These are phyloP conservation scores for Penicillium glabrum DNA, from an alignment of 2,329 filamentous ascomycete genomes.

Conservation along the genomic window DNA sequence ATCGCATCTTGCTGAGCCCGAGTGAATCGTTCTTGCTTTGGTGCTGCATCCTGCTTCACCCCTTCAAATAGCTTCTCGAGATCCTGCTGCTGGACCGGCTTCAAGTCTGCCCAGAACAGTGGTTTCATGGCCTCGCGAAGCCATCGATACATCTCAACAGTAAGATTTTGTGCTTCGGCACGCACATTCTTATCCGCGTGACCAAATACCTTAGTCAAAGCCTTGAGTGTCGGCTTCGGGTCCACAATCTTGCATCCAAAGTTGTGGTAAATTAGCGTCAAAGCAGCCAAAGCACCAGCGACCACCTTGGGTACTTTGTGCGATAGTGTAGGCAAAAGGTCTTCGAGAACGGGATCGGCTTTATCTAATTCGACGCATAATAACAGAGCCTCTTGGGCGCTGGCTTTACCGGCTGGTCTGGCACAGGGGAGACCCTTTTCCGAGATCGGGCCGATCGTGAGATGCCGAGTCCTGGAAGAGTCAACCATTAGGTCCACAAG, in stretches of 20 bases:
- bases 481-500: not conserved
- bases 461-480: constrained; percentile 63
- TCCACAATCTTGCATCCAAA: constrained; percentile 94
- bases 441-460: constrained; percentile 74
- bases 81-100: constrained; percentile 92
- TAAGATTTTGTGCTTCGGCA: constrained; percentile 85
- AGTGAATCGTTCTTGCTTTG: constrained; percentile 87
- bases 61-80: constrained; percentile 93
- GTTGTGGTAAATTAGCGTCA: constrained; percentile 85
- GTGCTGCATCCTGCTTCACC: constrained; percentile 79
- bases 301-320: constrained; percentile 93
- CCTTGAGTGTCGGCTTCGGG: constrained; percentile 86
- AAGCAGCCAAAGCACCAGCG: constrained; percentile 69
- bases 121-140: constrained; percentile 97
- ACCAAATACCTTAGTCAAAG: constrained; percentile 84
- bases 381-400: constrained; percentile 79
- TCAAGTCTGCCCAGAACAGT: constrained; percentile 93
- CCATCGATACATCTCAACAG: constrained; percentile 96
- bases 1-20: constrained; percentile 84
- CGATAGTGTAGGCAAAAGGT: constrained; percentile 76
- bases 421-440: constrained; percentile 91
- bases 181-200: constrained; percentile 98
- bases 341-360: constrained; percentile 82
- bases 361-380: constrained; percentile 89
- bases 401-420: constrained; percentile 83